Base-by-base conservation (phyloP, 192 early-diverging fungal genomes). In the Coemansia sp. region DNA sequence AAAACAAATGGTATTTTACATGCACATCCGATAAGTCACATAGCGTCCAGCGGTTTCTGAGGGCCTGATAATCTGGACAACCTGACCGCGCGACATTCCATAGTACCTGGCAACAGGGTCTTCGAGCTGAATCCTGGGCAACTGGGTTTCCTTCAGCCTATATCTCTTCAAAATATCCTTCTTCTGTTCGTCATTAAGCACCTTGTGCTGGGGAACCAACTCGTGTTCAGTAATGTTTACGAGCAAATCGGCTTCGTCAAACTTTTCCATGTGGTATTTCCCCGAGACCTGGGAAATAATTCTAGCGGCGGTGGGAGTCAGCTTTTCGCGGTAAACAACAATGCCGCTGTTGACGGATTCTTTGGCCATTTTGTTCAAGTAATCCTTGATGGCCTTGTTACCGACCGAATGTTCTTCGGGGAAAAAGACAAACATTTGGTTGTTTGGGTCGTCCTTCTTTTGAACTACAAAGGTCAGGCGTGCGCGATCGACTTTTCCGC, bases 101-200 rank as follows among this genome's bases (percentile, higher is more conserved):
- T 95, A 99, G 81, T 95, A 99, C 63, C 90, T 82, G 58, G 96
- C 94, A 17, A 99, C 85, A 0, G 96, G 93, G 59, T 99, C 96
- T 27, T 80, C 85, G 23, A 68, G 75, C 48, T 83, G 84, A 56
- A 99, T 95, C 11, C 96, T 78, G 5, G 96, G 96, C 37, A 99
- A 74, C 79, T 99, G 96, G 1, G 93, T 89, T 55, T 97, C 94
- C 75, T 90, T 92, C 61, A 99, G 72, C 36, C 92, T 88, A 70
- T 99, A 99, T 79, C 91, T 61, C 61, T 85, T 81, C 51, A 99
- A 71, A 45, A 99, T 82, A 15, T 88, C 88, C 67, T 85, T 82
- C 80, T 97, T 99, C 67, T 95, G 94, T 60, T 91, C 91, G 18
- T 83, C 76, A 0, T 79, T 68, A 15, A 99, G 66, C 8, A 99